Evolutionary conservation across 306 rosid genomes (phyloP).

Genomic region (Cucumis cinereus): DNA sequence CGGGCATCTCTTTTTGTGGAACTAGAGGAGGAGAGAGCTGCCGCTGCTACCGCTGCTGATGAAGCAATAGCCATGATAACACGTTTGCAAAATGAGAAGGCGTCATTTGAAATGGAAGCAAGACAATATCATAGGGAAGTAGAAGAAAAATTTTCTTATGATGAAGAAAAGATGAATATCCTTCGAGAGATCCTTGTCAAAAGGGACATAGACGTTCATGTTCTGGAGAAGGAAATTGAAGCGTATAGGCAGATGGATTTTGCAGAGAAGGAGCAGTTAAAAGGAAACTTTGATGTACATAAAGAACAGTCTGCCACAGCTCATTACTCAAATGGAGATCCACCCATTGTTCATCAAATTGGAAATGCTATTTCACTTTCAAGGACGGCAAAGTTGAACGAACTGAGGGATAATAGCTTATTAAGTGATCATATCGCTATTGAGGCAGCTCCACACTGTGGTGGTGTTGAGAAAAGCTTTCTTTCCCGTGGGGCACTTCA

Average conservation of each 20-base stretch:
- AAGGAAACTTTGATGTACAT: conserved; percentile 21
- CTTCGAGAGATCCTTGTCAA: conserved; percentile 72
- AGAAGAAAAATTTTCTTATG: conserved; percentile 68
- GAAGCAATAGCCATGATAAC: conserved; percentile 94
- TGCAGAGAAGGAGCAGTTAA: conserved; percentile 23
- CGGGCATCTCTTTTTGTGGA: conserved; percentile 56
- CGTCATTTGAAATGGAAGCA: conserved; percentile 56
- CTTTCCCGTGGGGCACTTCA: conserved; percentile 16
- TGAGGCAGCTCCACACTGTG: conserved; percentile 14
- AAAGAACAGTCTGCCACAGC: conserved; percentile 20
- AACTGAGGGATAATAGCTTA: not conserved
- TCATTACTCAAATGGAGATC: conserved; percentile 18
- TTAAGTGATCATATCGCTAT: not conserved
- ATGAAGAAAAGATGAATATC: conserved; percentile 76
- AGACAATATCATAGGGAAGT: conserved; percentile 62
- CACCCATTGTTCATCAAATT: conserved; percentile 8
- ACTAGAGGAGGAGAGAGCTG: conserved; percentile 94
- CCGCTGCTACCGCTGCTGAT: conserved; percentile 84
- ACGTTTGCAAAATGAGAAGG: conserved; percentile 75
- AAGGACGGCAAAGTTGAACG: conserved; percentile 7
- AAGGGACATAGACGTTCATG: conserved; percentile 67
- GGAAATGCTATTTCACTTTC: conserved; percentile 10
- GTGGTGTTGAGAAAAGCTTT: conserved; percentile 6
- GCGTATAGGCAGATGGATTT: conserved; percentile 39
- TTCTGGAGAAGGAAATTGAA: conserved; percentile 65